Conservation (phyloP, 495 filamentous ascomycete species). For the Evansstolkia leycettana region DNA sequence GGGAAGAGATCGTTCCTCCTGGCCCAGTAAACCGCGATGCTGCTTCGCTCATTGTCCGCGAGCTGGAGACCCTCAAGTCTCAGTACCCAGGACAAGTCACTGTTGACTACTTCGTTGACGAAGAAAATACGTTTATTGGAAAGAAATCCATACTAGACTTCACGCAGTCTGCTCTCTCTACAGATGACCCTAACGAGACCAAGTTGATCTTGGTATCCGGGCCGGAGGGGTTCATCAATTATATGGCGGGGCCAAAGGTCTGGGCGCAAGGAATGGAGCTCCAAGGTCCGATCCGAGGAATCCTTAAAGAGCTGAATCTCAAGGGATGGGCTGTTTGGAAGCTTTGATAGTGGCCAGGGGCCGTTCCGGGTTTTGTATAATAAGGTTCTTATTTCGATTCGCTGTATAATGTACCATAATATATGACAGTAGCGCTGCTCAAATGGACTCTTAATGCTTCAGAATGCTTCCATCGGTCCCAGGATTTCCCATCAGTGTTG, state of each 20-base stretch:
- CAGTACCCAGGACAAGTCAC: slow-evolving; percentile 42
- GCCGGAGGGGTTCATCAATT: slow-evolving; percentile 76
- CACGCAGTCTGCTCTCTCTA: slow-evolving; percentile 11
- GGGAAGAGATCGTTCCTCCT: background rate
- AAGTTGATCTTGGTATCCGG: slow-evolving; percentile 72
- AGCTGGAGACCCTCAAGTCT: slow-evolving; percentile 46
- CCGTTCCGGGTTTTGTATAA: too few species aligned
- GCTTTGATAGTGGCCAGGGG: slow-evolving; percentile 27
- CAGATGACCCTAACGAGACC: slow-evolving; percentile 14
- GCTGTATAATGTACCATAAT: background rate
- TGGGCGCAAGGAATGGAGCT: slow-evolving; percentile 59
- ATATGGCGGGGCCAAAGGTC: slow-evolving; percentile 65
- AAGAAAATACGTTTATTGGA: slow-evolving; percentile 53
- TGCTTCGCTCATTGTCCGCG: slow-evolving; percentile 38
- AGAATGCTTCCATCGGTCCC: slow-evolving; percentile 2
- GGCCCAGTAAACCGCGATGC: background rate
- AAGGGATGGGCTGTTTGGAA: slow-evolving; percentile 51
- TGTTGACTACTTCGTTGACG: slow-evolving; percentile 68
- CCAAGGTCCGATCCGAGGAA: slow-evolving; percentile 51
- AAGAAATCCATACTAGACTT: slow-evolving; percentile 32
- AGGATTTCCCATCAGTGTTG: too few species aligned
- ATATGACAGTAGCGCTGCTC: background rate
- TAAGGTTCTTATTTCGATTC: background rate
- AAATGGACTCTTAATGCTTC: background rate
- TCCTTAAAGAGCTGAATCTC: slow-evolving; percentile 40